Conservation (phyloP, 768 basidiomycete genomes). For the Pisolithus microcarpus region DNA sequence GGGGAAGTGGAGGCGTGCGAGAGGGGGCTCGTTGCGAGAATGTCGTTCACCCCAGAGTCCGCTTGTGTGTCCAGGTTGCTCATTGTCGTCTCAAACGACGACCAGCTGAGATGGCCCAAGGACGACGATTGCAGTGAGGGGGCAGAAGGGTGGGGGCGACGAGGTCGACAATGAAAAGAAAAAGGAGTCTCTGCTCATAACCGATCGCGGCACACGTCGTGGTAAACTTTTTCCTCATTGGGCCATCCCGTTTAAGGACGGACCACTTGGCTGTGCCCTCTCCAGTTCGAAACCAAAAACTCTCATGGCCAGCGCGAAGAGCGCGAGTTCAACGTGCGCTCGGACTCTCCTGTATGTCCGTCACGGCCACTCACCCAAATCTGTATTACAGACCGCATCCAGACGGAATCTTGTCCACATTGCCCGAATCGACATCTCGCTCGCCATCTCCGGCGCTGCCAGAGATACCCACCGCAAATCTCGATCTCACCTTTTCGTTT, state of each 20-base stretch:
- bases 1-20: slow-evolving; percentile 14
- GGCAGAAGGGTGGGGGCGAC: too few species aligned
- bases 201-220: slow-evolving; percentile 5
- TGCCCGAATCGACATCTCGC: slow-evolving; percentile 13
- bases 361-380: slow-evolving; percentile 15
- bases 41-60: slow-evolving; percentile 13
- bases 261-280: neutral
- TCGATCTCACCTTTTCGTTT: slow-evolving; percentile 39
- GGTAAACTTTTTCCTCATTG: slow-evolving; percentile 12
- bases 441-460: slow-evolving; percentile 35
- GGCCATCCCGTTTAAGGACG: neutral
- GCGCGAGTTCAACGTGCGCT: slow-evolving; percentile 20
- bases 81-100: slow-evolving; percentile 5
- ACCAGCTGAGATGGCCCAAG: neutral
- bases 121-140: too few species aligned
- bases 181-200: slow-evolving; percentile 12
- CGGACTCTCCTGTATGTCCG: slow-evolving; percentile 1
- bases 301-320: slow-evolving; percentile 17
- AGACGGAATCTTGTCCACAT: slow-evolving; percentile 13
- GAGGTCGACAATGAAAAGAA: slow-evolving; percentile 4
- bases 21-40: slow-evolving; percentile 10
- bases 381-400: slow-evolving; percentile 13
- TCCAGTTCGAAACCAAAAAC: too few species aligned
- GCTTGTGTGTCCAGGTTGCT: neutral
- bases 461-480: slow-evolving; percentile 44